phyloP scores from a whole-genome alignment of 1,139 yeast species.

The Geotrichum reessii region DNA sequence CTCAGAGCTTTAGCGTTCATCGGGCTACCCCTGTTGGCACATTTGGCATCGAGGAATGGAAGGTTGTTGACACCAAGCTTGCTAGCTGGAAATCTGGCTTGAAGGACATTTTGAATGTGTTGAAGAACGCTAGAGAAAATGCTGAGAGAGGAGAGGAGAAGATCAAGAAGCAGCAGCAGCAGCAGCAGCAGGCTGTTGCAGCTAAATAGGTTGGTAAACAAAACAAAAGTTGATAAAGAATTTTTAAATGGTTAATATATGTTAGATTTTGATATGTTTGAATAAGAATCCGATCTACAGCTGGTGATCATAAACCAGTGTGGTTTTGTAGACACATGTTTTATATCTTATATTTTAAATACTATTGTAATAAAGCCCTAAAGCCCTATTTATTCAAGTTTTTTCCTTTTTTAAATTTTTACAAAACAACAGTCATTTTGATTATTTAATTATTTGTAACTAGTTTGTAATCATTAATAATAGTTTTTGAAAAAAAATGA shows the following conservation, averaged over 20 bases:
- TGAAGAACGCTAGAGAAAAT: constrained; percentile 32
- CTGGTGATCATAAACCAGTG: neutral
- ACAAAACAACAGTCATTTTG: neutral
- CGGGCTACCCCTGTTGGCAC: constrained; percentile 37
- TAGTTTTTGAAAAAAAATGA: neutral
- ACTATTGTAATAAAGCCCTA: neutral
- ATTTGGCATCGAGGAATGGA: constrained; percentile 40
- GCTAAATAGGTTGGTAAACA: neutral
- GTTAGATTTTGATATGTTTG: neutral
- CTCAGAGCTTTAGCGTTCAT: constrained; percentile 37
- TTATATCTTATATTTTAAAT: neutral
- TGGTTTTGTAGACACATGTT: neutral
- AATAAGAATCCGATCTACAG: neutral
- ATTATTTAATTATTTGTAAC: neutral
- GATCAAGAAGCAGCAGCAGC: neutral
- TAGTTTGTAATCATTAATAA: neutral
- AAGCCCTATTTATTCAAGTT: neutral
- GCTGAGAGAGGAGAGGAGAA: constrained; percentile 22
- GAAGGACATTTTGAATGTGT: constrained; percentile 34
- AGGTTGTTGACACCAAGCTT: constrained; percentile 33
- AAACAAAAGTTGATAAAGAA: neutral
- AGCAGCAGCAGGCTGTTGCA: neutral
- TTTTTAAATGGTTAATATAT: neutral
- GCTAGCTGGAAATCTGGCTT: constrained; percentile 38
- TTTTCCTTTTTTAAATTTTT: neutral